A percentile compares a stretch with the other conserved stretches of the same genome.
phyloP scores from a whole-genome alignment of 345 rosid genomes.

The Camelina neglecta region DNA sequence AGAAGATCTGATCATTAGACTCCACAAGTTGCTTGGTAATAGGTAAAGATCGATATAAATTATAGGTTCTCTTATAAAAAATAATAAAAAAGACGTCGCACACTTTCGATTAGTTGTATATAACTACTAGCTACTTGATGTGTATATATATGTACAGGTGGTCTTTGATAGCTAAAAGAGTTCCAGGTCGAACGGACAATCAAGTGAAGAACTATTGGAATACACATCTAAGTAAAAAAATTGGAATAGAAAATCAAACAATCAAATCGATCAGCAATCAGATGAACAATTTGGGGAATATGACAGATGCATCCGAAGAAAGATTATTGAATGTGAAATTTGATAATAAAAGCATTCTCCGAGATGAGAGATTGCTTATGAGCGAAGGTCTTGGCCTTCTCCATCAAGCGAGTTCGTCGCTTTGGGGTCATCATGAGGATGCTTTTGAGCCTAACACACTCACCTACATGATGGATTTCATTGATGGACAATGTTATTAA shows the following conservation, averaged over 20 bases:
- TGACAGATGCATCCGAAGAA: neutral
- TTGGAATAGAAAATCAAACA: constrained; percentile 39
- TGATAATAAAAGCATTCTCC: neutral
- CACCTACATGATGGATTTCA: constrained; percentile 40
- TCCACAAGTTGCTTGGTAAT: constrained; percentile 46
- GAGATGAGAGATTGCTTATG: constrained; percentile 26
- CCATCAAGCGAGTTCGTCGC: constrained; percentile 36
- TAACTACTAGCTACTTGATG: constrained; percentile 29
- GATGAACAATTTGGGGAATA: constrained; percentile 10
- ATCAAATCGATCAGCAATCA: neutral
- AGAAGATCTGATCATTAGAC: constrained; percentile 59
- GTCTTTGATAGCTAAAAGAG: constrained; percentile 65
- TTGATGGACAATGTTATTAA: constrained; percentile 39
- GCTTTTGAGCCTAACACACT: constrained; percentile 39
- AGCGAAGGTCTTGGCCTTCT: constrained; percentile 21
- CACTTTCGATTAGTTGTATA: no score
- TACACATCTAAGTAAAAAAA: neutral
- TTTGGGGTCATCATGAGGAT: constrained; percentile 46
- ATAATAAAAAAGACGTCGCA: no score
- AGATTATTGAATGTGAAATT: constrained; percentile 7
- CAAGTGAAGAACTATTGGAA: constrained; percentile 71
- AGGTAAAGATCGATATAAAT: no score
- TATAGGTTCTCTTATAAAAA: no score
- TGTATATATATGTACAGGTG: constrained; percentile 47
- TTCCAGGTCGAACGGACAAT: constrained; percentile 66